Evolutionary conservation across 805 yeast genomes (phyloP).

Genomic region (Vanderwaltozyma verrucispora): DNA sequence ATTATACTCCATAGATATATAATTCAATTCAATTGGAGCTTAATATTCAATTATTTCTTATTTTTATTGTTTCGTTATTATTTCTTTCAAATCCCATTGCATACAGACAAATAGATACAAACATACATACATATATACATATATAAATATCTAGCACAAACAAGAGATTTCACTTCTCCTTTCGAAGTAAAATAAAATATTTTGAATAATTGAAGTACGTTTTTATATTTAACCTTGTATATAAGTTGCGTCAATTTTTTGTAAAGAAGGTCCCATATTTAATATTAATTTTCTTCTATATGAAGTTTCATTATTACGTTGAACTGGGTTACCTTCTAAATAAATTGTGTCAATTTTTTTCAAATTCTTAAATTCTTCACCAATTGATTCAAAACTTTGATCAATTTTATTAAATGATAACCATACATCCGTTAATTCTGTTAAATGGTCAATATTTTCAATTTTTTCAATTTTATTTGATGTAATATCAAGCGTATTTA

Average conservation of each 20-base stretch:
- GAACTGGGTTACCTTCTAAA: constrained; percentile 89
- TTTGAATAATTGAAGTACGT: too few species aligned
- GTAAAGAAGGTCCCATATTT: constrained; percentile 49
- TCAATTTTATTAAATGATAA: constrained; percentile 68
- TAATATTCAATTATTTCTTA: too few species aligned
- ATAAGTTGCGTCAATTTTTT: constrained; percentile 89
- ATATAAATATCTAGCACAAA: too few species aligned
- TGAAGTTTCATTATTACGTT: constrained; percentile 57
- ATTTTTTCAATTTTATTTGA: constrained; percentile 56
- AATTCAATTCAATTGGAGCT: too few species aligned
- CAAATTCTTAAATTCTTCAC: constrained; percentile 50
- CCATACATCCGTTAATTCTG: constrained; percentile 85
- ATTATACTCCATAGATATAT: too few species aligned
- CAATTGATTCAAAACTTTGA: constrained; percentile 55
- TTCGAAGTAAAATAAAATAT: too few species aligned
- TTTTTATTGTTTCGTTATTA: too few species aligned
- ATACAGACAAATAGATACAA: too few species aligned
- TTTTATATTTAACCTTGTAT: constrained; percentile 24
- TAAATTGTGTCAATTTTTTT: constrained; percentile 76
- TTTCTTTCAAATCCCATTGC: too few species aligned
- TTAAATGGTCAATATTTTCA: constrained; percentile 54
- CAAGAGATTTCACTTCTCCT: too few species aligned
- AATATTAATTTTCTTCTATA: constrained; percentile 77
- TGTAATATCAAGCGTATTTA: constrained; percentile 72
- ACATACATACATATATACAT: too few species aligned